Evolutionary conservation across 768 basidiomycete species (phyloP), one percentile per base, ranked within the genome.

Genomic region (Termitomyces heimii): DNA sequence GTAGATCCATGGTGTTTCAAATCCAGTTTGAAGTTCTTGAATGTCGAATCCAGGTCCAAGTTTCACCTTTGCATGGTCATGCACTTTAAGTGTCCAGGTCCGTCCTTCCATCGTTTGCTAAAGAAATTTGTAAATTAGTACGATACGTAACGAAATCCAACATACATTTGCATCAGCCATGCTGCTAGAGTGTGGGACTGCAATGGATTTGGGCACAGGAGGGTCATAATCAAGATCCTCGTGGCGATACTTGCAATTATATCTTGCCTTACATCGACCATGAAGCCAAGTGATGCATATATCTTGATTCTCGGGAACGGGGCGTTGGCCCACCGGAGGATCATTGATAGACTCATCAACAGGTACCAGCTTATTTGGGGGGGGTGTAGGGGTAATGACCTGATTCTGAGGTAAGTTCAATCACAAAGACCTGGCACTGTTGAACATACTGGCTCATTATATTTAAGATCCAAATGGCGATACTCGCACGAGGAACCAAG

Each of bases 1-100:
- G 37, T 77, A 71, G 9, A 91, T 64, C 73, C 82, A 83, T 6
- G 78, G 79, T 0, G 85, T 84, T 63, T 93, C 89, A 42, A 90
- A 86, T 1, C 84, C 84, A 1, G 89, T 90, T 7, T 68, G 68
- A 6, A 91, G 66, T 0, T 81, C 75, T 26, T 73, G 67, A 2
- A 92, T 76, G 2, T 75, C 74, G 46, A 88, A 88, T 0, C 91
- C 90, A 0, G 81, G 67, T 32, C 78, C 78, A 46, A 90, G 72
- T 22, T 73, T 79, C 20, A 85, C 78, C 51, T 73, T 76, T 22
- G 80, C 83, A 54, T 85, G 78, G 37, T 83, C 79, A 42, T 83
- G 75, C 7, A 88, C 65, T 0, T 68, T 73, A 13, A 78, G 48
- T 13, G 56, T 57, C 61, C 65, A 66, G 6, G 60, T 22, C 10